These are phyloP conservation scores for Irpex lacteus DNA, from an alignment of 1,284 basidiomycete species.

Conservation along the genomic window DNA sequence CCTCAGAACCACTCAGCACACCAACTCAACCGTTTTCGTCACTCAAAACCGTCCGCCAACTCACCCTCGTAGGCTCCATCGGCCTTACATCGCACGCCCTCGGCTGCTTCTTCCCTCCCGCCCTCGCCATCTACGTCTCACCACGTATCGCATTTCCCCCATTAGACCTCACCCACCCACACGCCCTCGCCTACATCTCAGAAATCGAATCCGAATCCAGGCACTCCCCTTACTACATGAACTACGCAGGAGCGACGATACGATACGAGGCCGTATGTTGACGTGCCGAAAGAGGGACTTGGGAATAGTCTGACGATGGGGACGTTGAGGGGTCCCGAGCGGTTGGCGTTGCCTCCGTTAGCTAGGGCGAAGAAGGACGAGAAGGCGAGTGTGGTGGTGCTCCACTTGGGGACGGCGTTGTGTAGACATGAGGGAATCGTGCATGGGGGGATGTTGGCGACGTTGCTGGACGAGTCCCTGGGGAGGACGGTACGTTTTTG, in stretches of 20 bases:
- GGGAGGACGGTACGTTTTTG: no score
- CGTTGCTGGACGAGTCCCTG: conserved; percentile 27
- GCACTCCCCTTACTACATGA: conserved; percentile 58
- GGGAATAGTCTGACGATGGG: conserved; percentile 85
- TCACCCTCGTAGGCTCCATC: conserved; percentile 18
- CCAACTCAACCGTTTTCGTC: not conserved
- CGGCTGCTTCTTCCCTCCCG: conserved; percentile 67
- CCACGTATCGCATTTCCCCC: conserved; percentile 74
- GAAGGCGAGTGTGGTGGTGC: conserved; percentile 62
- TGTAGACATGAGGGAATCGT: conserved; percentile 94
- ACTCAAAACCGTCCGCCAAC: conserved; percentile 9
- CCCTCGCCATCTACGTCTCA: conserved; percentile 34
- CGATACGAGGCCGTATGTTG: conserved; percentile 74
- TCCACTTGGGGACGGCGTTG: conserved; percentile 83
- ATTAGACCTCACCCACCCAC: conserved; percentile 55
- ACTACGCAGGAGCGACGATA: conserved; percentile 55
- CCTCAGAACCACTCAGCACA: not conserved
- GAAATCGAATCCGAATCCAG: conserved; percentile 71
- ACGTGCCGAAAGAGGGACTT: conserved; percentile 65
- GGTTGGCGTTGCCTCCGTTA: conserved; percentile 76
- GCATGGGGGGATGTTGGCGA: conserved; percentile 91
- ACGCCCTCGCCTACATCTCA: conserved; percentile 58
- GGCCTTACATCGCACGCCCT: conserved; percentile 40
- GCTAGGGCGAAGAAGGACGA: conserved; percentile 51
- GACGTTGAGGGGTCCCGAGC: conserved; percentile 81